Base-by-base conservation (phyloP, 495 filamentous ascomycete species). In the Neurospora discreta region DNA sequence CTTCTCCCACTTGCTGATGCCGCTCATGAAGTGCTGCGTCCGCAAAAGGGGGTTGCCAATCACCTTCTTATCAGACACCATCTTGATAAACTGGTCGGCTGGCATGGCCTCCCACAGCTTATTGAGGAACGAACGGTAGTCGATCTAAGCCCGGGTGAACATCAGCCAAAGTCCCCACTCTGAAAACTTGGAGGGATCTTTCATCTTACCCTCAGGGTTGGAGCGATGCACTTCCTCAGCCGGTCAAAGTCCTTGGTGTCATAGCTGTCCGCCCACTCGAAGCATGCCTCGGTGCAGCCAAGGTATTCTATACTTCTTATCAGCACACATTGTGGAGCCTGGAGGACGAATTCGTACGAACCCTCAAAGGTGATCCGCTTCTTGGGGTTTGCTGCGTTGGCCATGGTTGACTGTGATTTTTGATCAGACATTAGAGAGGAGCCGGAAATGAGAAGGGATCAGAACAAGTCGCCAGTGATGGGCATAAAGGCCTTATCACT, bases 201-300 rank as follows among this genome's bases (percentile, higher is more conserved):
- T 46, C 8, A 43, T 80, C 82, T 20, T 77, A 88, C 86, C 39
- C 84, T 85, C 68, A 93, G 81, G 2, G 87, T 90, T 8, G 91
- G 90, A 26, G 92, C 92, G 70, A 93, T 89, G 83, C 89, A 92
- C 72, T 86, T 87, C 41, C 83, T 79, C 33, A 94, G 86, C 38
- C 91, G 89, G 8, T 86, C 82, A 91, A 91, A 93, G 85, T 94
- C 89, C 85, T 91, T 94, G 76, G 84, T 86, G 81, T 94, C 92
- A 79, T 94, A 94, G 85, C 90, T 91, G 76, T 94, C 92, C 0
- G 89, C 91, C 92, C 92, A 94, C 73, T 93, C 90, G 79, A 91
- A 91, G 68, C 82, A 72, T 36, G 86, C 84, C 74, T 86, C 81
- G 42, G 76, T 82, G 40, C 83, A 75, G 43, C 84, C 87, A 77